Evolutionary conservation across 495 filamentous ascomycete species (phyloP).

Genomic region (Lophium mytilinum): DNA sequence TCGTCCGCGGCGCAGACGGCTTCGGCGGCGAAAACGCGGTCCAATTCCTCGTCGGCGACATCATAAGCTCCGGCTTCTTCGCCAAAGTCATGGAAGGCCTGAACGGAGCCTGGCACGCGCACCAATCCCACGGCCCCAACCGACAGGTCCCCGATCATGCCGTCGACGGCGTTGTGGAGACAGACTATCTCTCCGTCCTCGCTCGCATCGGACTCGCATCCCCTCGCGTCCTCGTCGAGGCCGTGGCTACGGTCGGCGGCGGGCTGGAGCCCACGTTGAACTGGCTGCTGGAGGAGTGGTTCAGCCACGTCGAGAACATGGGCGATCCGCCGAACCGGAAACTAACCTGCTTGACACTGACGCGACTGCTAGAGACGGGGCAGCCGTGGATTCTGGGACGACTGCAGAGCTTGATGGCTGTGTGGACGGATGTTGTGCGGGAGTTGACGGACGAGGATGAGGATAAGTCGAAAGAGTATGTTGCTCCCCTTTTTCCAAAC

Average conservation of each 20-base stretch:
- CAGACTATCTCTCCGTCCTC: constrained; percentile 77
- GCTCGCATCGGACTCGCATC: constrained; percentile 67
- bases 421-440: constrained; percentile 61
- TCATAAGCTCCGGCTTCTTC: constrained; percentile 62
- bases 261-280: constrained; percentile 35
- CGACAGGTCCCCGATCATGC: constrained; percentile 43
- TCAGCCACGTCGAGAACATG: constrained; percentile 75
- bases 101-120: constrained; percentile 59
- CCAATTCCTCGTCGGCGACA: constrained; percentile 50
- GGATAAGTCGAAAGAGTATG: constrained; percentile 41
- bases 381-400: constrained; percentile 49
- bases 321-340: constrained; percentile 67
- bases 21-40: constrained; percentile 61
- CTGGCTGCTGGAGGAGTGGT: constrained; percentile 85
- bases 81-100: constrained; percentile 61
- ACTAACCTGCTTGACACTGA: constrained; percentile 72
- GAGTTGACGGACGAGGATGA: constrained; percentile 50
- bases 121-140: constrained; percentile 31
- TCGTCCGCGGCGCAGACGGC: constrained; percentile 60
- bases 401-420: constrained; percentile 57
- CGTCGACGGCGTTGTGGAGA: constrained; percentile 62
- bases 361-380: constrained; percentile 63
- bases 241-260: constrained; percentile 39
- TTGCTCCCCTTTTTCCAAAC: constrained; percentile 2
- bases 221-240: constrained; percentile 55